Base-by-base conservation (phyloP, 2,329 filamentous ascomycete species). In the Aspergillus oerlinghausenensis region DNA sequence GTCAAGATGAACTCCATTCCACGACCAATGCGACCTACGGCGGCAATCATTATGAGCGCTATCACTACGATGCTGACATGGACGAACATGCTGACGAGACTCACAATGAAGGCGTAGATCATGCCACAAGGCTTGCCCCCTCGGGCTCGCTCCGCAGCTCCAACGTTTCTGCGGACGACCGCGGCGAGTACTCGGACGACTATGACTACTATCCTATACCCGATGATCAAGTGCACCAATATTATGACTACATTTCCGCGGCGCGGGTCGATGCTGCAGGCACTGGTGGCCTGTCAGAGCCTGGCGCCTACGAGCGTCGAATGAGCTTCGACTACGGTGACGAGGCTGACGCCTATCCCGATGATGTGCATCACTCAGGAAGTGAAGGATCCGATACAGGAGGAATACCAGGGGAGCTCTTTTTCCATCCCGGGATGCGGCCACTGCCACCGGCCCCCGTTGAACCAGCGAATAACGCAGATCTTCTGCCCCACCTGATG, bases 261-360 rank as follows among this genome's bases (percentile, higher is more conserved):
- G 90, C 88, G 5, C 84, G 89, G 54, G 88, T 96, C 51, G 93
- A 97, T 72, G 92, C 90, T 49, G 89, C 85, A 51, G 92, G 90
- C 7, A 97, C 92, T n/a, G 94, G 93, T 43, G 94, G 94, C 1
- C 75, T 97, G 28, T 86, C 92, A 60, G 84, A 89, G 56, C 92
- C 92, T 2, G 85, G 81, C 51, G 80, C 80, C 6, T 83, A 76
- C 59, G 73, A 72, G 47, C 77, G 92, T 62, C 84, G 91, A 58
- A 80, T 92, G 66, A 97, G 92, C 74, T 97, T 94, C 65, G 93
- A 97, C 64, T 91, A 96, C 70, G 93, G 90, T 1, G 94, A 97
- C 64, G 94, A 97, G 71, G 80, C 49, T 63, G 93, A 97, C 69
- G 80, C 80, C 75, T 61, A 88, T 77, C 65, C 83, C 75, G 65